A percentile compares a stretch with the other conserved stretches of the same genome.
Conservation (phyloP, 768 basidiomycete species). For the Boletus sp. region DNA sequence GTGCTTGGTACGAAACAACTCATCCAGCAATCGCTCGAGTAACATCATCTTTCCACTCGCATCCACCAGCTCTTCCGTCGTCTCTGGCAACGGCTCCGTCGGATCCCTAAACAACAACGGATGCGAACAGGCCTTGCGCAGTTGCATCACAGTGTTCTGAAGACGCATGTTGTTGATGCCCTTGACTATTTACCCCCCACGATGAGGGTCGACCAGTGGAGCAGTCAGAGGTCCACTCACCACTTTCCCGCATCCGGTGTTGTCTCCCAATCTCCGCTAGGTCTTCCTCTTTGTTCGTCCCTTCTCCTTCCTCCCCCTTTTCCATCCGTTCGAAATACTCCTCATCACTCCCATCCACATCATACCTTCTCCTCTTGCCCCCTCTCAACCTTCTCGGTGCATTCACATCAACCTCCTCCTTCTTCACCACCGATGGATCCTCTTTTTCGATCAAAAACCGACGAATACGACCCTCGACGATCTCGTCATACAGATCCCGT, state of each 20-base stretch:
- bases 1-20: slow-evolving; percentile 75
- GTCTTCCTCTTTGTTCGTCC: slow-evolving; percentile 40
- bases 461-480: slow-evolving; percentile 70
- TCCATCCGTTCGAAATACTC: slow-evolving; percentile 67
- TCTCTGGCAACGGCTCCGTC: slow-evolving; percentile 36
- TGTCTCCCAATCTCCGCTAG: slow-evolving; percentile 55
- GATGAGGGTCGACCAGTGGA: neutral
- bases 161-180: slow-evolving; percentile 90
- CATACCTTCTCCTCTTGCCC: slow-evolving; percentile 46
- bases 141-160: slow-evolving; percentile 95
- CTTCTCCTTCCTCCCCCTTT: slow-evolving; percentile 41
- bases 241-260: slow-evolving; percentile 55
- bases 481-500: slow-evolving; percentile 79
- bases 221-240: slow-evolving; percentile 40
- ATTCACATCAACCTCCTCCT: slow-evolving; percentile 31
- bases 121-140: slow-evolving; percentile 94
- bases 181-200: slow-evolving; percentile 49
- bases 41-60: slow-evolving; percentile 98
- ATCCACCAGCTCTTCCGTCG: slow-evolving; percentile 80
- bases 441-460: slow-evolving; percentile 50
- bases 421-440: slow-evolving; percentile 17
- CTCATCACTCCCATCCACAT: slow-evolving; percentile 55
- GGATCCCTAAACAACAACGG: slow-evolving; percentile 76
- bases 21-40: slow-evolving; percentile 81
- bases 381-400: slow-evolving; percentile 35